phyloP scores from a whole-genome alignment of 192 early-diverging fungal species.

The Spizellomyces punctatus region DNA sequence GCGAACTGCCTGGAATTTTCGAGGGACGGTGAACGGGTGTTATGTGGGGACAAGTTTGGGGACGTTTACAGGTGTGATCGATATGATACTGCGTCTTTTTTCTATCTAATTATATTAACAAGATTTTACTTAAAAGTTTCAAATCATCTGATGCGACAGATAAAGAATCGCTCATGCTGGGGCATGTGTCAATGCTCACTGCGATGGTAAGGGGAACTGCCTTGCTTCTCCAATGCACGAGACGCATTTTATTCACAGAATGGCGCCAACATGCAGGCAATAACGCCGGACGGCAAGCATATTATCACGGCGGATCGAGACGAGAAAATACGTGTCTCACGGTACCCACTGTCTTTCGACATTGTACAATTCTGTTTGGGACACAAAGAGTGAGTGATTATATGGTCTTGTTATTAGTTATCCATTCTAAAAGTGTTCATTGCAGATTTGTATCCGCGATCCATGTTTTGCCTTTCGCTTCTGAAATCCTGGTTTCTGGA shows the following conservation, averaged over 20 bases:
- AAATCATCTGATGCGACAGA: slow-evolving; percentile 35
- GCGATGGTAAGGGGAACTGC: slow-evolving; percentile 64
- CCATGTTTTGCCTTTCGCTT: slow-evolving; percentile 57
- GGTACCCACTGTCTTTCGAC: slow-evolving; percentile 86
- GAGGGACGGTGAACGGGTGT: slow-evolving; percentile 57
- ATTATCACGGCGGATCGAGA: slow-evolving; percentile 94
- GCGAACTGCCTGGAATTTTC: slow-evolving; percentile 75
- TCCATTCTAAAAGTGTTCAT: background rate
- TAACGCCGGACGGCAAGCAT: slow-evolving; percentile 65
- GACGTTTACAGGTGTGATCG: slow-evolving; percentile 76
- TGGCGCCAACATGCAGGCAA: slow-evolving; percentile 30
- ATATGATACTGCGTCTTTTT: slow-evolving; percentile 15
- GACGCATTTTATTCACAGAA: background rate
- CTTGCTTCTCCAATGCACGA: background rate
- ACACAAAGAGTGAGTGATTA: slow-evolving; percentile 72
- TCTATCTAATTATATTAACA: background rate
- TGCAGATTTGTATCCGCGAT: slow-evolving; percentile 75
- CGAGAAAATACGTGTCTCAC: slow-evolving; percentile 95
- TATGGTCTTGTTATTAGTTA: background rate
- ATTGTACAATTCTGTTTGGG: slow-evolving; percentile 90
- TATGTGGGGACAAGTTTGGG: slow-evolving; percentile 94
- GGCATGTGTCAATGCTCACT: slow-evolving; percentile 94
- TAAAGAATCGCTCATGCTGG: slow-evolving; percentile 62
- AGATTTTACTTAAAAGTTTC: background rate
- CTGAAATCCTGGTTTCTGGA: slow-evolving; percentile 69